Base-by-base conservation (phyloP, 805 yeast genomes). In the Deakozyma indianensis region DNA sequence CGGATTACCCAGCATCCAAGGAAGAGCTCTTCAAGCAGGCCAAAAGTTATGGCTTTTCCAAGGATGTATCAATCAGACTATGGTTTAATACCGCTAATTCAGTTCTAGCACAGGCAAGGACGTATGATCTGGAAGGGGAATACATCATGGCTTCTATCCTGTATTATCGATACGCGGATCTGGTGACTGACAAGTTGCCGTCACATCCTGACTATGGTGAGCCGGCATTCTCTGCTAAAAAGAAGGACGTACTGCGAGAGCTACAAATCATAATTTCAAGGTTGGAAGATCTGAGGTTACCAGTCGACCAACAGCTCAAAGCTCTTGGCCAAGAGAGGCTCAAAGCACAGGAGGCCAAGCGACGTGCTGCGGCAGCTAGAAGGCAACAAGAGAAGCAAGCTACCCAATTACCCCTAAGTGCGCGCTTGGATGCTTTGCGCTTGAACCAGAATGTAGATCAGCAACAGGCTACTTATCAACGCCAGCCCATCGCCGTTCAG, bases 121-220 rank as follows among this genome's bases (percentile, higher is more conserved):
- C 70, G 20, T 75, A 69, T 56, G 65, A 64, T 18, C 56, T 59
- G 20, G 73, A 68, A 40, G 63, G 66, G 15, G 64, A 70, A 23
- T 55, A 62, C 38, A 70, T 67, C 38, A 73, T 71, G 47, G 75
- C 84, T 0, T 80, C 72, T 53, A 59, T 76, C 24, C 60, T 77
- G 45, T 78, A 77, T 53, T 61, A 73, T 41, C 60, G 87, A 46
- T 78, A 75, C 51, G 70, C 79, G 21, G 83, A 80, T 48, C 62
- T 77, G 42, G 64, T 75, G 25, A 66, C 71, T 45, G 70, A 73
- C 58, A 63, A 62, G 43, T 53, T 77, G 40, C 66, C 68, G 16
- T 57, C 48, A 3, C 78, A 74, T 48, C 75, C 78, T 0, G 71
- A 67, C 22, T 51, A 48, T 28, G 23, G 45, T 21, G 22, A 22